Conservation (phyloP, 371 early-diverging fungal genomes). For the Paraphysoderma sedebokerense region DNA sequence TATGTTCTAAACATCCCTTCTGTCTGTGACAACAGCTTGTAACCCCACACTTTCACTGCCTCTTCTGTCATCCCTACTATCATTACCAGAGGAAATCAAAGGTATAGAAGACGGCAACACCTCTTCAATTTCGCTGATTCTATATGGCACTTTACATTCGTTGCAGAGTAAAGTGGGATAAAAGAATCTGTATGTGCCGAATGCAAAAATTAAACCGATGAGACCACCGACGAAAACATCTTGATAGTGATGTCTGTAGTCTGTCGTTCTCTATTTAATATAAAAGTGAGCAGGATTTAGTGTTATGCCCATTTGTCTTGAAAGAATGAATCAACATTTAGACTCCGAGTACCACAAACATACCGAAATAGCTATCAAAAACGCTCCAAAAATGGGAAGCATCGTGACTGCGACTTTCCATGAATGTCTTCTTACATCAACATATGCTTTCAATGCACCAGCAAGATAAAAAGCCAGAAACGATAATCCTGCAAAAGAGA, state of each 20-base stretch:
- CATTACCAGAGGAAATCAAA: no score
- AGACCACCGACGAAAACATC: neutral
- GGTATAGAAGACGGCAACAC: no score
- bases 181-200: no score
- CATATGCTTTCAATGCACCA: neutral
- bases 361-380: neutral
- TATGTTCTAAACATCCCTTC: no score
- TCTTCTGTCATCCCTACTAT: no score
- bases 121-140: no score
- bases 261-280: neutral
- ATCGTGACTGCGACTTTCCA: neutral
- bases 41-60: no score
- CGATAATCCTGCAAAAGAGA: neutral
- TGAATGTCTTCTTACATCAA: neutral
- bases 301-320: neutral
- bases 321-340: no score
- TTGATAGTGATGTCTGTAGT: constrained; percentile 1
- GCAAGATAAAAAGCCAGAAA: neutral
- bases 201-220: neutral
- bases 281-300: neutral
- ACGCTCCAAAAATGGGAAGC: neutral
- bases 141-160: no score
- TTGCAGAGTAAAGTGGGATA: no score
- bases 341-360: neutral
- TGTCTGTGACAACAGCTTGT: no score